phyloP scores from a whole-genome alignment of 1,284 basidiomycete species.

The Trichosporon sp. region DNA sequence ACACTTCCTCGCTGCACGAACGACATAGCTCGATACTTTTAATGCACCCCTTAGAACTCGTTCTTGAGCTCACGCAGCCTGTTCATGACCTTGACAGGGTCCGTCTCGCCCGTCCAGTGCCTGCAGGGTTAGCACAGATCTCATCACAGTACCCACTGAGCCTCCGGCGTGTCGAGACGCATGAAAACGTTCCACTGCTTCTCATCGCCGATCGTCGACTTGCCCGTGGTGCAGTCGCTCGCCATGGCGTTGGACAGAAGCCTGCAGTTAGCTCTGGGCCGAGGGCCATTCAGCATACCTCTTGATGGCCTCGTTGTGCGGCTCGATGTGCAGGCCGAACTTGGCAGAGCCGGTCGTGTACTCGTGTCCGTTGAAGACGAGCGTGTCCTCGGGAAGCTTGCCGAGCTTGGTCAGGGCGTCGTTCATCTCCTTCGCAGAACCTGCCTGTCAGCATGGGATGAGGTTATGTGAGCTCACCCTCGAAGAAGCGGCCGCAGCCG shows the following conservation, averaged over 20 bases:
- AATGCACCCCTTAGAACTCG: conserved; percentile 58
- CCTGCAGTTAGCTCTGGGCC: conserved; percentile 27
- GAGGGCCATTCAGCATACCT: conserved; percentile 34
- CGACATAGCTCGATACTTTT: neutral
- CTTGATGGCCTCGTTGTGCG: conserved; percentile 50
- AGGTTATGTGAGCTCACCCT: conserved; percentile 54
- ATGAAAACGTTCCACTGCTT: conserved; percentile 60
- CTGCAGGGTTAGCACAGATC: conserved; percentile 46
- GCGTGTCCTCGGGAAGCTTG: conserved; percentile 75
- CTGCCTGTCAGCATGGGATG: conserved; percentile 49
- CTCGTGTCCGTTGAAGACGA: conserved; percentile 90
- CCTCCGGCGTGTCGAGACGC: conserved; percentile 52
- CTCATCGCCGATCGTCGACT: conserved; percentile 61
- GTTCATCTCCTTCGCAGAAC: conserved; percentile 82
- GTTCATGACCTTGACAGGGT: conserved; percentile 67
- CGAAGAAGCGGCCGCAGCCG: conserved; percentile 97
- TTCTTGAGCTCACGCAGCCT: conserved; percentile 82
- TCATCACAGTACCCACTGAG: conserved; percentile 38
- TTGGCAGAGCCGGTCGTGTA: conserved; percentile 71
- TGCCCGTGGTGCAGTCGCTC: conserved; percentile 52
- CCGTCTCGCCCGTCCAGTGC: conserved; percentile 57
- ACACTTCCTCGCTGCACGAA: neutral
- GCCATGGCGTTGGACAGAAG: conserved; percentile 48
- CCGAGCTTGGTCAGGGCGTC: conserved; percentile 73
- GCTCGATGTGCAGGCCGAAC: conserved; percentile 52